Evolutionary conservation across 805 yeast species (phyloP), one percentile per base, ranked within the genome.

Genomic region (Hanseniaspora thailandica): DNA sequence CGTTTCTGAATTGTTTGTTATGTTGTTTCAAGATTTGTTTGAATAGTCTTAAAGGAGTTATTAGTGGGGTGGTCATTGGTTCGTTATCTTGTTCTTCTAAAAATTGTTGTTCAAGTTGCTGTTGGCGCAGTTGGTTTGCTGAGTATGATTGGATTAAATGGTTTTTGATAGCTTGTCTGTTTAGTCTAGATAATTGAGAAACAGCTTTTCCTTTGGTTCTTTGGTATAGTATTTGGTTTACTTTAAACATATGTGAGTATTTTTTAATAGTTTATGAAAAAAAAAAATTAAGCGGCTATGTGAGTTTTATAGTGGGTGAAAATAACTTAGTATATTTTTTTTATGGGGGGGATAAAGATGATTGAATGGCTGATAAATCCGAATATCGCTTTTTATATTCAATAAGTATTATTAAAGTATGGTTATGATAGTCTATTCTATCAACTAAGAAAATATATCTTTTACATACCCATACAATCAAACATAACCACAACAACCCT

Each of bases 21-120:
- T 93, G 97, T 0, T 95, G 89, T 52, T 97, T 73, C 53, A 93
- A 71, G 38, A 93, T 80, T n/a, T 82, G 76, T 52, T 86, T 73
- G 69, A 86, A 93, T 33, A 93, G 75, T 36, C 74, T 73, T 23
- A 89, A 66, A 1, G 99, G 98, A 6, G 96, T 96, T 10, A 88
- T 66, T 28, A 93, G 68, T 2, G 86, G 79, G n/a, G 30, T 48
- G 31, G 22, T 58, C 55, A 19, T 56, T 43, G 43, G 38, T 47
- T 36, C 39, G 46, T 43, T 30, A n/a, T 43, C 45, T 28, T 43
- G 36, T 12, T 43, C 35, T 43, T 19, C 25, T 5, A 19, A 20
- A 7, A n/a, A n/a, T n/a, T n/a, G n/a, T n/a, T n/a, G n/a, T n/a
- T 40, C 44, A 22, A 40, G 23, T 15, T 40, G 30, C 15, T 13